These are phyloP conservation scores for Gillenia trifoliata DNA, from an alignment of 306 rosid species.

Conservation along the genomic window DNA sequence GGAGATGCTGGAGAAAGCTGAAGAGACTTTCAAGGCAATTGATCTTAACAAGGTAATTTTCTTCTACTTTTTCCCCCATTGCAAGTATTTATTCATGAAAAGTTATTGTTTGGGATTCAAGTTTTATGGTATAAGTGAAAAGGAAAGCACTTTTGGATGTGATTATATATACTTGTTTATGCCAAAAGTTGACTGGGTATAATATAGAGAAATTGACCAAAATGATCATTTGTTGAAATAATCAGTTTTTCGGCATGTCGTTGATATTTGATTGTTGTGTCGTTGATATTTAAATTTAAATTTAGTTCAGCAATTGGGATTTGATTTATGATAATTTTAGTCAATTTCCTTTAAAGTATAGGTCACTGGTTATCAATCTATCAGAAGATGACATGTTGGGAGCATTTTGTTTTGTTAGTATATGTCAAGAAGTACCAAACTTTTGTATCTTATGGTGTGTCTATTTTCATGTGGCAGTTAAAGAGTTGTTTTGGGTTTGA, in stretches of 20 bases:
- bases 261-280: too few species aligned
- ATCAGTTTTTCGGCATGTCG: too few species aligned
- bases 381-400: background rate
- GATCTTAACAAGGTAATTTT: conserved; percentile 67
- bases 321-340: too few species aligned
- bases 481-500: conserved; percentile 87
- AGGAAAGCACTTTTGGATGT: background rate
- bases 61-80: too few species aligned
- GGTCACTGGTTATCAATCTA: background rate
- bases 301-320: too few species aligned
- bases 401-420: background rate
- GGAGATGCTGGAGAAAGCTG: conserved; percentile 66
- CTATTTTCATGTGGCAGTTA: conserved; percentile 41
- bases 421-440: background rate
- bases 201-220: too few species aligned
- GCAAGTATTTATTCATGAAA: background rate
- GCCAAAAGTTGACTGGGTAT: background rate
- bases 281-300: too few species aligned
- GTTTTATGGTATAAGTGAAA: background rate
- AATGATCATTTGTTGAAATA: too few species aligned
- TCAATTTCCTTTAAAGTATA: background rate
- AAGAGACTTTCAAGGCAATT: conserved; percentile 67
- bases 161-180: background rate
- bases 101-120: background rate
- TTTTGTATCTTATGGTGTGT: background rate